Evolutionary conservation across 352 stramenopile genomes (phyloP).

Genomic region (Pythium apleroticum): DNA sequence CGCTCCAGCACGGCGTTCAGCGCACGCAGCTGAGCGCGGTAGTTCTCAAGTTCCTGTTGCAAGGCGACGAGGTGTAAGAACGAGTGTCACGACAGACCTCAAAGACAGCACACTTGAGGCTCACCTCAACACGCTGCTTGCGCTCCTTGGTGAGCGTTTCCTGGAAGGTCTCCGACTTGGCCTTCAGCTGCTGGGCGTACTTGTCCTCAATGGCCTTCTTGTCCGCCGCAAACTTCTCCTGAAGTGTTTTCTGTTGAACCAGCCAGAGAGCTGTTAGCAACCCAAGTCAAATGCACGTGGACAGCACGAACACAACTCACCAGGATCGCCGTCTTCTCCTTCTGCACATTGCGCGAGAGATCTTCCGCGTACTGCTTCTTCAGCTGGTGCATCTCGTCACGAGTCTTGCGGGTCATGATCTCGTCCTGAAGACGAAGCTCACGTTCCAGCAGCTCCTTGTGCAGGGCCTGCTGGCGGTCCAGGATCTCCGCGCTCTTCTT

Average conservation of each 20-base stretch:
- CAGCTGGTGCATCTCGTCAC: conserved; percentile 57
- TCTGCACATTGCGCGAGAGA: conserved; percentile 57
- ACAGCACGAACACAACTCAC: conserved; percentile 6
- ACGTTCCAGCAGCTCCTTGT: conserved; percentile 77
- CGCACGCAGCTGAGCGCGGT: conserved; percentile 62
- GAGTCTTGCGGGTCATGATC: conserved; percentile 53
- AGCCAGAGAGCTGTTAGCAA: neutral
- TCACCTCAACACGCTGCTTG: conserved; percentile 51
- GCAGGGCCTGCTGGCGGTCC: conserved; percentile 57
- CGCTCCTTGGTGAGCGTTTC: conserved; percentile 60
- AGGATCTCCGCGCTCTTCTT: conserved; percentile 69
- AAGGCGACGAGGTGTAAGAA: neutral
- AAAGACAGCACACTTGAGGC: neutral
- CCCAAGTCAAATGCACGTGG: neutral
- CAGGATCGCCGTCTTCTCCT: conserved; percentile 52
- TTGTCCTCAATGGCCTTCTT: conserved; percentile 65
- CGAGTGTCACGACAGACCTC: neutral
- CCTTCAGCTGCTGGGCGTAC: conserved; percentile 42
- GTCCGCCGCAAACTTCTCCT: conserved; percentile 58
- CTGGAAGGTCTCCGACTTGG: conserved; percentile 59
- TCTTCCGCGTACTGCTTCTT: conserved; percentile 71
- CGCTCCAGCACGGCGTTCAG: conserved; percentile 69
- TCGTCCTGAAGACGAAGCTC: conserved; percentile 77
- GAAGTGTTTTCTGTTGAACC: conserved; percentile 40
- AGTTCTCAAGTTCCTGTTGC: conserved; percentile 53